Evolutionary conservation across 2,329 filamentous ascomycete species (phyloP), one percentile per base, ranked within the genome.

Genomic region (Aspergillus luchuensis): DNA sequence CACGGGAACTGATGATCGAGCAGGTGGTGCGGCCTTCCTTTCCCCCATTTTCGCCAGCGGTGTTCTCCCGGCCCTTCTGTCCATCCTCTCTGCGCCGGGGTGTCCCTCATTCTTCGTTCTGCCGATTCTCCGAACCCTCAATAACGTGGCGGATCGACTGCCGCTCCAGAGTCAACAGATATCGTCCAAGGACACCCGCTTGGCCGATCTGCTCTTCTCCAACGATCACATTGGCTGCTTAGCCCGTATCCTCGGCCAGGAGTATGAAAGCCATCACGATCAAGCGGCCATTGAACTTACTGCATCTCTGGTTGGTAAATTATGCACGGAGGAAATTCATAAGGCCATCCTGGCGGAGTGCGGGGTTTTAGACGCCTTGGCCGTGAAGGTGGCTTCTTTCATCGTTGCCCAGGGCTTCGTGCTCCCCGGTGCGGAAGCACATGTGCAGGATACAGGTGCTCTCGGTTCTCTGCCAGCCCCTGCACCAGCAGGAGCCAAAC

Each of bases 21-120:
- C 72, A 96, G 92, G 90, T 66, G 93, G 94, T 5, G 86, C 91
- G 48, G 81, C 89, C 15, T 97, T 95, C 75, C 84, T 97, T 45
- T 79, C 83, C 6, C 90, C 92, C 15, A 81, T 98, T 28, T 82
- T 92, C 63, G 84, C 88, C 25, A 87, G 88, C 57, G 82, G 83
- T 60, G 82, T 87, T 8, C 79, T 96, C n/a, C 83, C 87, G 7
- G 84, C 85, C n/a, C 82, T 96, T 59, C 80, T 96, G 60, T 80
- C 85, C 66, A 86, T 88, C 61, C 79, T 92, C n/a, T 88, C 89
- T 43, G 87, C 89, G 0, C 78, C 76, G 59, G 84, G 86, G 60
- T 87, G 86, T 61, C 85, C 88, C 21, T 79, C 87, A 2, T 85
- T 87, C 66, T 83, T 96, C 52, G 83, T 91, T 23, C 81, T 91